Base-by-base conservation (phyloP, 345 rosid genomes). In the Erysimum cheiranthoides region DNA sequence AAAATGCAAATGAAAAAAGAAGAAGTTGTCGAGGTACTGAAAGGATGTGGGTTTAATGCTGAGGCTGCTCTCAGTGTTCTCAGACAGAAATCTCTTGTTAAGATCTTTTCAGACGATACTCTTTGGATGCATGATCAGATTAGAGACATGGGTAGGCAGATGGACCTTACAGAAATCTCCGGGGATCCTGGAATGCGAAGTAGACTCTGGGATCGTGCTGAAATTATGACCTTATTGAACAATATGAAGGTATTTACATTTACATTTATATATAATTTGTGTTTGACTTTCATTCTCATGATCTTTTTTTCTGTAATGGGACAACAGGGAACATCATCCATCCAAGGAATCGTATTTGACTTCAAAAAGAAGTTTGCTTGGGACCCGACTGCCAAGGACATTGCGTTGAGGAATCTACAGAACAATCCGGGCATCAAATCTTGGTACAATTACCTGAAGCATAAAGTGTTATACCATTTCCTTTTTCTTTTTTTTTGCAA, bases 71-170 rank as follows among this genome's bases (percentile, higher is more conserved):
- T 93, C 42, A 65, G 36, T 64, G 84, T 58, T 18, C 93, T 90
- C 4, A 47, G 49, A 10, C 79, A 65, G 46, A 93, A 81, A 82
- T 87, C 88, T 64, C 90, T 93, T 17, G 7, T 93, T 21, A 90
- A 83, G 76, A 63, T 87, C 17, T 3, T 38, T 5, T 61, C 38
- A 38, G 67, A 73, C 9, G 4, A 57, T 36, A 58, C 58, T 34
- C 60, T 93, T 28, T 83, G 90, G 91, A 85, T 87, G 89, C 98
- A 93, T 71, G 96, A 93, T 81, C 93, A 83, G 62, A 77, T 93
- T 30, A 80, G 80, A 46, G 94, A 93, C 68, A 93, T 93, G 98
- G 98, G 88, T 65, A 83, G 86, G 67, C 84, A 87, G 70, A 83
- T 90, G 12, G 89, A 76, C 39, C 75, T 11, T 8, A 36, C 45